Evolutionary conservation across 83 land plant species (phyloP).

Genomic region (Thuja plicata): DNA sequence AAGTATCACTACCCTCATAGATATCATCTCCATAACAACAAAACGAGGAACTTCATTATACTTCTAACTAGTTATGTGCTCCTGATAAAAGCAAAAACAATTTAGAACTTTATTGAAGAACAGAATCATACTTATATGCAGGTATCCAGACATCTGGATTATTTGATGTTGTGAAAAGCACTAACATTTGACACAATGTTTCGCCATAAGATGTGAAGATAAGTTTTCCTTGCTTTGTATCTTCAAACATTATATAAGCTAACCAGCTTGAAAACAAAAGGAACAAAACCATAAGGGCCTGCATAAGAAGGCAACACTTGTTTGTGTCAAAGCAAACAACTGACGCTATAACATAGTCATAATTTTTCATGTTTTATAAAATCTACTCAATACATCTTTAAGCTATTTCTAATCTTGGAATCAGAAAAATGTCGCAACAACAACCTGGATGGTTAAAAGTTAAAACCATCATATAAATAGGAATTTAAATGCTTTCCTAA

Average conservation of each 20-base stretch:
- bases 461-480: not conserved
- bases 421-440: not conserved
- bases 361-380: not conserved
- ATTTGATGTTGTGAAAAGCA: constrained; percentile 91
- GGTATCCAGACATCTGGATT: constrained; percentile 94
- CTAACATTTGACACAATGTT: constrained; percentile 84
- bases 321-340: constrained; percentile 1
- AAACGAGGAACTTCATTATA: not conserved
- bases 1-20: not conserved
- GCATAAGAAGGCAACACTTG: constrained; percentile 15
- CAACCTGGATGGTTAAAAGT: not conserved
- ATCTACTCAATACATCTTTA: not conserved
- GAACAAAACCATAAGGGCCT: constrained; percentile 76
- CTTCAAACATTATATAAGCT: constrained; percentile 90
- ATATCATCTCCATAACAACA: not conserved
- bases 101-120: not conserved
- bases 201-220: constrained; percentile 67
- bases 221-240: constrained; percentile 68
- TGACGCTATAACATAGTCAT: not conserved
- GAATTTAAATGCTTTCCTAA: not conserved
- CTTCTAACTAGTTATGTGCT: not conserved
- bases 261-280: constrained; percentile 85
- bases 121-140: constrained; percentile 75
- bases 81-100: not conserved
- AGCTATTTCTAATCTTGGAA: not conserved